Evolutionary conservation across 148 eudicot species (phyloP).

Genomic region (Vaccinium darrowii): DNA sequence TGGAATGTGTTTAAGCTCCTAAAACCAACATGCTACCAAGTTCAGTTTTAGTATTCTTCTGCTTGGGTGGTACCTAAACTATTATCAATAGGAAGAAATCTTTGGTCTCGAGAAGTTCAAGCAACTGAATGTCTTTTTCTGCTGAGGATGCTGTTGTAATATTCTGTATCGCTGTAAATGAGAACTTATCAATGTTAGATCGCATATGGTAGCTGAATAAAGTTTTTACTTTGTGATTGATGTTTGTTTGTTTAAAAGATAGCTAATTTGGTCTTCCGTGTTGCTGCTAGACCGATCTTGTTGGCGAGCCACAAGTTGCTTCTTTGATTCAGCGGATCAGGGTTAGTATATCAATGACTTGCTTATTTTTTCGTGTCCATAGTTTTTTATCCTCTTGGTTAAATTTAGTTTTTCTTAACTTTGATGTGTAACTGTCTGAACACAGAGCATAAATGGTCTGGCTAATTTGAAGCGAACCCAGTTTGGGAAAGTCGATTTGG

Average conservation of each 20-base stretch:
- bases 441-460: constrained; percentile 80
- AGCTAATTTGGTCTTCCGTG: constrained; percentile 12
- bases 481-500: constrained; percentile 83
- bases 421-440: constrained; percentile 5
- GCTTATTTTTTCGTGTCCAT: neutral
- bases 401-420: neutral
- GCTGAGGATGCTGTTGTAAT: neutral
- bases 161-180: neutral
- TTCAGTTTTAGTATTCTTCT: neutral
- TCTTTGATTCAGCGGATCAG: constrained; percentile 68
- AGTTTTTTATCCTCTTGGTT: neutral
- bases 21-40: neutral
- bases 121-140: neutral
- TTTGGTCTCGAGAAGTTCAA: neutral
- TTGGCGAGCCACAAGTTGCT: constrained; percentile 58
- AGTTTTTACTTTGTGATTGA: neutral
- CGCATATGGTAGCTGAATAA: neutral
- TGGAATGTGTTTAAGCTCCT: neutral
- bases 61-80: neutral
- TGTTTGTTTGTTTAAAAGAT: constrained; percentile 1
- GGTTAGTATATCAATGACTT: constrained; percentile 41
- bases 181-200: neutral
- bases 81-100: neutral
- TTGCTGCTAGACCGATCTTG: constrained; percentile 84
- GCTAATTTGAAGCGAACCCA: constrained; percentile 72